These are phyloP conservation scores for Hygrophoropsis aurantiaca DNA, from an alignment of 768 basidiomycete species.

Conservation along the genomic window DNA sequence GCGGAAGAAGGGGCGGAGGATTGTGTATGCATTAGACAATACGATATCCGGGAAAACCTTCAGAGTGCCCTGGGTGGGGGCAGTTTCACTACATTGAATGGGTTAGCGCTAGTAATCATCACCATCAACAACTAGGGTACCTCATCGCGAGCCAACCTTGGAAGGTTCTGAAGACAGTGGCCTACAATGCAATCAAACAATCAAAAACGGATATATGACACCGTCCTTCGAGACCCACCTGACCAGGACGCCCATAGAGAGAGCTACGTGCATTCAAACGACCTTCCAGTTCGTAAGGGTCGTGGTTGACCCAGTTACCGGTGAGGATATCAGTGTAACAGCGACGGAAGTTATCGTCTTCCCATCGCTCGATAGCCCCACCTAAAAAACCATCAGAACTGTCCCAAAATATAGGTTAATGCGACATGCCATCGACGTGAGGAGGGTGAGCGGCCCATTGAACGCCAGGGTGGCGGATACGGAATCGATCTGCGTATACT, in stretches of 20 bases:
- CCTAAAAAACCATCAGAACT: conserved; percentile 37
- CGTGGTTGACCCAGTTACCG: conserved; percentile 64
- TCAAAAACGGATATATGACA: neutral
- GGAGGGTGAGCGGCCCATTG: conserved; percentile 55
- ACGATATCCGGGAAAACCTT: conserved; percentile 66
- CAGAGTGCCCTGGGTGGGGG: conserved; percentile 67
- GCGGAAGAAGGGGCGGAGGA: conserved; percentile 77
- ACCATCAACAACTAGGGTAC: conserved; percentile 29
- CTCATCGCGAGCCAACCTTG: conserved; percentile 80
- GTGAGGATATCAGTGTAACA: conserved; percentile 63
- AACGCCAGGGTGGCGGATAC: conserved; percentile 67
- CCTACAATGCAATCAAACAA: conserved; percentile 21
- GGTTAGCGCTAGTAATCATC: conserved; percentile 5
- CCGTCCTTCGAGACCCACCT: conserved; percentile 32
- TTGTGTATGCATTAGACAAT: conserved; percentile 69
- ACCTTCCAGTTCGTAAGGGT: conserved; percentile 62
- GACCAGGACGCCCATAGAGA: conserved; percentile 57
- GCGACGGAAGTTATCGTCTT: conserved; percentile 55
- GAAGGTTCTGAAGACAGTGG: conserved; percentile 60
- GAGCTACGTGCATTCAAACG: conserved; percentile 62
- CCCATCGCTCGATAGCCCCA: conserved; percentile 75
- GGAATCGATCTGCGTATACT: conserved; percentile 72
- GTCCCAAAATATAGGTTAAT: conserved; percentile 9
- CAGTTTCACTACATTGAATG: conserved; percentile 55
- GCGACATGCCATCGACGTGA: conserved; percentile 49